These are phyloP conservation scores for Hymenoscyphus occultus DNA, from an alignment of 2,329 filamentous ascomycete genomes.

Conservation along the genomic window DNA sequence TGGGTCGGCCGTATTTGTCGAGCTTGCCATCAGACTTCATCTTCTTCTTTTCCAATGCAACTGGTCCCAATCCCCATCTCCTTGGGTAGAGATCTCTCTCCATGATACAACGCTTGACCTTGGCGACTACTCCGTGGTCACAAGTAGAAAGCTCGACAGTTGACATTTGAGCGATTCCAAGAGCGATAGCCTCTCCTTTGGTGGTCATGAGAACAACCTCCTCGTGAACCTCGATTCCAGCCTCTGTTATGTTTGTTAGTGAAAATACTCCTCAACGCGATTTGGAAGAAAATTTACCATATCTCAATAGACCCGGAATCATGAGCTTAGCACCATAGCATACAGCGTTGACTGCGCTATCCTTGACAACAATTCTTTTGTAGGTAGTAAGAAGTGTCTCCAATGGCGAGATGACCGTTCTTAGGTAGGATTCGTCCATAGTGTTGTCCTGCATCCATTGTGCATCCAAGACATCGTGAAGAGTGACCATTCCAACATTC, in stretches of 20 bases:
- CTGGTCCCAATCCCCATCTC: constrained; percentile 92
- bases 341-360: constrained; percentile 91
- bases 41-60: constrained; percentile 98
- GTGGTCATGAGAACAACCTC: constrained; percentile 98
- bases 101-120: constrained; percentile 99
- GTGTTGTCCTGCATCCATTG: constrained; percentile 97
- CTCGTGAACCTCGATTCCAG: constrained; percentile 88
- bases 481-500: constrained; percentile 80
- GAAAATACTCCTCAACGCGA: constrained; percentile 15
- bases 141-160: constrained; percentile 95
- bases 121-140: constrained; percentile 95
- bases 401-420: constrained; percentile 85
- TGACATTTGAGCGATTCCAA: constrained; percentile 96
- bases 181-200: constrained; percentile 96
- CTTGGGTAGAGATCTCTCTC: constrained; percentile 96
- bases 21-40: constrained; percentile 97
- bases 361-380: constrained; percentile 98
- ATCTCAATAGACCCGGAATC: constrained; percentile 92
- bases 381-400: constrained; percentile 90
- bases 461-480: constrained; percentile 93
- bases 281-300: constrained; percentile 55
- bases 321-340: constrained; percentile 99
- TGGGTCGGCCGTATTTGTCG: constrained; percentile 92
- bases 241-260: constrained; percentile 54
- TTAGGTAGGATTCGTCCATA: constrained; percentile 87